Conservation (phyloP, 495 filamentous ascomycete genomes). For the Penicillium maclennaniae region DNA sequence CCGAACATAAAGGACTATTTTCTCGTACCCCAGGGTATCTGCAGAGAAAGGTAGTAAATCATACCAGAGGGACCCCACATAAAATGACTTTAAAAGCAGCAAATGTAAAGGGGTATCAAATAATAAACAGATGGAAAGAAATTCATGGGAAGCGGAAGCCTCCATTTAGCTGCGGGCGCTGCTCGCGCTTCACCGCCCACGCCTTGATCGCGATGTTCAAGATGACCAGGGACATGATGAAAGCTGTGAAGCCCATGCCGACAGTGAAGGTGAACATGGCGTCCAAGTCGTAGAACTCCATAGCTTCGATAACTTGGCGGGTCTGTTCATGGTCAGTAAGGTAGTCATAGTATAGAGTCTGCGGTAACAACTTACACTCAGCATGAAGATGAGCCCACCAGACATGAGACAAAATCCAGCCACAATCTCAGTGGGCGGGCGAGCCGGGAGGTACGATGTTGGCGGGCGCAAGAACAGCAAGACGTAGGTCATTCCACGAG, state of each 20-base stretch:
- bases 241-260: slow-evolving; percentile 73
- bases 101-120: slow-evolving; percentile 27
- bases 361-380: slow-evolving; percentile 58
- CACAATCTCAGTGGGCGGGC: slow-evolving; percentile 88
- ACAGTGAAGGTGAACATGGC: slow-evolving; percentile 96
- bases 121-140: not conserved
- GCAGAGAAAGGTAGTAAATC: not conserved
- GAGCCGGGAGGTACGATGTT: slow-evolving; percentile 73
- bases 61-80: not conserved
- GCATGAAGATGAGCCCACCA: slow-evolving; percentile 91
- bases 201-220: slow-evolving; percentile 81
- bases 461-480: slow-evolving; percentile 79
- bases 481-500: slow-evolving; percentile 76
- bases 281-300: slow-evolving; percentile 66
- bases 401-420: slow-evolving; percentile 81
- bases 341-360: not conserved
- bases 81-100: not conserved
- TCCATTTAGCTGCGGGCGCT: slow-evolving; percentile 20
- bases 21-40: not conserved
- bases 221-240: slow-evolving; percentile 84
- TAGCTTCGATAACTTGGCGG: slow-evolving; percentile 67
- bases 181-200: slow-evolving; percentile 70
- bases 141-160: slow-evolving; percentile 21
- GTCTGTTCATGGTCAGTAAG: slow-evolving; percentile 38
- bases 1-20: not conserved